These are phyloP conservation scores for Penicillium atrosanguineum DNA, from an alignment of 495 filamentous ascomycete genomes.

Conservation along the genomic window DNA sequence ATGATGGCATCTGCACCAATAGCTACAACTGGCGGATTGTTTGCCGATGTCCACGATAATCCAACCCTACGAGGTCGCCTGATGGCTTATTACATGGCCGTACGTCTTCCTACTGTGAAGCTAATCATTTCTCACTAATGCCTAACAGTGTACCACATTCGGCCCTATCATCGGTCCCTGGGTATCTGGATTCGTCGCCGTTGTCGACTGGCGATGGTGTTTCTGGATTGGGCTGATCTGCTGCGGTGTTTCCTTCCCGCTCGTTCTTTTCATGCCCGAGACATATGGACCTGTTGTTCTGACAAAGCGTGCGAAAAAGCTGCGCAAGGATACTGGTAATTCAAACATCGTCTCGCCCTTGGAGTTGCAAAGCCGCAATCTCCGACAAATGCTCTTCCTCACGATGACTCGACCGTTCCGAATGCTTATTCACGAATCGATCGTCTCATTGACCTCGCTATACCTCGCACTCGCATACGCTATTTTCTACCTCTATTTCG, in stretches of 20 bases:
- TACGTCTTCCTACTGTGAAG: slow-evolving; percentile 27
- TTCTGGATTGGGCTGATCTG: slow-evolving; percentile 64
- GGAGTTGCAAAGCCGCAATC: slow-evolving; percentile 45
- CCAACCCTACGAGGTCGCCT: slow-evolving; percentile 59
- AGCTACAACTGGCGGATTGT: slow-evolving; percentile 65
- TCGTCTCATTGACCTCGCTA: slow-evolving; percentile 64
- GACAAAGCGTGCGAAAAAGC: slow-evolving; percentile 57
- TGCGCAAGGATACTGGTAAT: slow-evolving; percentile 64
- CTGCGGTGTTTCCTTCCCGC: slow-evolving; percentile 42
- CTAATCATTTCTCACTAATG: background rate
- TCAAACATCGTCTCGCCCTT: slow-evolving; percentile 41
- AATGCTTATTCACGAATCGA: slow-evolving; percentile 49
- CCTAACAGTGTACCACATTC: slow-evolving; percentile 53
- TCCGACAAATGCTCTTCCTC: slow-evolving; percentile 40
- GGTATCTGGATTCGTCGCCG: slow-evolving; percentile 60
- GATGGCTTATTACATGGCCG: slow-evolving; percentile 69
- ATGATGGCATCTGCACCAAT: slow-evolving; percentile 65
- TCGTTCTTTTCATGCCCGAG: slow-evolving; percentile 52
- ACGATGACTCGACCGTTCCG: slow-evolving; percentile 49
- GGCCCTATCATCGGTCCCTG: slow-evolving; percentile 64
- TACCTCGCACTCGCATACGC: slow-evolving; percentile 68
- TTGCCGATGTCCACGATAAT: slow-evolving; percentile 66
- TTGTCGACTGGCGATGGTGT: slow-evolving; percentile 61
- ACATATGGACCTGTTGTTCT: slow-evolving; percentile 75
- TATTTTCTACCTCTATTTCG: slow-evolving; percentile 75